phyloP scores from a whole-genome alignment of 2,329 filamentous ascomycete species.

The Fusarium tupiense region DNA sequence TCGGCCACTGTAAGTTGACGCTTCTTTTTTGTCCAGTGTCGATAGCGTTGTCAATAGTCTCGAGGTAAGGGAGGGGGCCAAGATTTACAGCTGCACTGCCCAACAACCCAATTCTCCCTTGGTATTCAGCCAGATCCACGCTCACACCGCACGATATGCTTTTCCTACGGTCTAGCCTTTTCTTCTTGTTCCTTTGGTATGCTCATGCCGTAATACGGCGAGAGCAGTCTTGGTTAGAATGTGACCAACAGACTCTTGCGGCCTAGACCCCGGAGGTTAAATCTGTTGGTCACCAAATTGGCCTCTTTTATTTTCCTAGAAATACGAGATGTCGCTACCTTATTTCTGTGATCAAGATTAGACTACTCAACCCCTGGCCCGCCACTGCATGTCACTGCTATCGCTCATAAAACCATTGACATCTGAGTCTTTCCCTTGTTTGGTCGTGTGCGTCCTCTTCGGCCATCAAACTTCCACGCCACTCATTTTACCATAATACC shows the following conservation, averaged over 20 bases:
- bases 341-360: background rate
- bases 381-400: background rate
- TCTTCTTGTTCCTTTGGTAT: background rate
- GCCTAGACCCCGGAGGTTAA: slow-evolving; percentile 11
- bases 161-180: background rate
- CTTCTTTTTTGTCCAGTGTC: background rate
- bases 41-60: slow-evolving; percentile 13
- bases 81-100: background rate
- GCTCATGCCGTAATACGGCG: background rate
- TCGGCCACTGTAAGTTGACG: slow-evolving; percentile 8
- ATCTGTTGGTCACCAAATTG: slow-evolving; percentile 12
- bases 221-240: background rate
- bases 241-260: background rate
- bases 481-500: background rate
- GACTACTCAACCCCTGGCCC: background rate
- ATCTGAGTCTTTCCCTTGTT: background rate
- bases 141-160: background rate
- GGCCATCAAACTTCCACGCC: background rate
- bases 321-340: slow-evolving; percentile 14
- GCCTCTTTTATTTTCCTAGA: slow-evolving; percentile 1
- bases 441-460: background rate
- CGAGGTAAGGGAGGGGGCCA: background rate
- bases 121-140: background rate
- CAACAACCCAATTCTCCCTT: background rate
- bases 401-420: background rate